phyloP scores from a whole-genome alignment of 2,329 filamentous ascomycete genomes.

The Xylariaceae sp. region DNA sequence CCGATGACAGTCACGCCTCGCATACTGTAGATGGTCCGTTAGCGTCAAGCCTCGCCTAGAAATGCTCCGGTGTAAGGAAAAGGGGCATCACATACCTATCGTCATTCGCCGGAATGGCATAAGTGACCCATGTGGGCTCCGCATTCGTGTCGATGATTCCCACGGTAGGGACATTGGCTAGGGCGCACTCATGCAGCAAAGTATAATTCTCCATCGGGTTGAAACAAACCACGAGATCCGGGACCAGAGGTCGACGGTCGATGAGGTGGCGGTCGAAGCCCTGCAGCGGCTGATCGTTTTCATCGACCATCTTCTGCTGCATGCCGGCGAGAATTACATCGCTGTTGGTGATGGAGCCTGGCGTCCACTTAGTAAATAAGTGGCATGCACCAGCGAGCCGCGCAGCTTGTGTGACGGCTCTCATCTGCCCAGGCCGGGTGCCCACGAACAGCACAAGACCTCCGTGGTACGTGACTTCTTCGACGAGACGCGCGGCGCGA shows the following conservation, averaged over 20 bases:
- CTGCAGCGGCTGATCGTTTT: slow-evolving; percentile 58
- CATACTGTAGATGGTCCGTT: slow-evolving; percentile 53
- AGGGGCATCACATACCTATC: slow-evolving; percentile 64
- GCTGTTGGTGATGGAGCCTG: slow-evolving; percentile 88
- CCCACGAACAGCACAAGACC: slow-evolving; percentile 90
- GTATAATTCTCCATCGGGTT: slow-evolving; percentile 93
- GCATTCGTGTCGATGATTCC: slow-evolving; percentile 92
- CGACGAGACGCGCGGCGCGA: slow-evolving; percentile 88
- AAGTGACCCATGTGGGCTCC: slow-evolving; percentile 91
- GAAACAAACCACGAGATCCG: slow-evolving; percentile 87
- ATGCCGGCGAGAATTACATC: slow-evolving; percentile 78
- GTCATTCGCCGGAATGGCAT: slow-evolving; percentile 94
- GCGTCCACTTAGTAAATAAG: slow-evolving; percentile 89
- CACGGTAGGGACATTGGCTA: slow-evolving; percentile 88
- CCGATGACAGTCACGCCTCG: slow-evolving; percentile 79
- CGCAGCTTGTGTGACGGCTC: slow-evolving; percentile 77
- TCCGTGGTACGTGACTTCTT: slow-evolving; percentile 77
- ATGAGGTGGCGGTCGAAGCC: slow-evolving; percentile 66
- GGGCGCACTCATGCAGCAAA: slow-evolving; percentile 83
- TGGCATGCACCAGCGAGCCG: slow-evolving; percentile 77
- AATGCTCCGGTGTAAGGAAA: background rate
- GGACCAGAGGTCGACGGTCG: slow-evolving; percentile 66
- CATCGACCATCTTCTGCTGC: slow-evolving; percentile 72
- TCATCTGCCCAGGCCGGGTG: slow-evolving; percentile 77
- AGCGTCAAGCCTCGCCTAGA: background rate